These are phyloP conservation scores for Chytriomyces sp. DNA, from an alignment of 192 early-diverging fungal genomes.

Conservation along the genomic window DNA sequence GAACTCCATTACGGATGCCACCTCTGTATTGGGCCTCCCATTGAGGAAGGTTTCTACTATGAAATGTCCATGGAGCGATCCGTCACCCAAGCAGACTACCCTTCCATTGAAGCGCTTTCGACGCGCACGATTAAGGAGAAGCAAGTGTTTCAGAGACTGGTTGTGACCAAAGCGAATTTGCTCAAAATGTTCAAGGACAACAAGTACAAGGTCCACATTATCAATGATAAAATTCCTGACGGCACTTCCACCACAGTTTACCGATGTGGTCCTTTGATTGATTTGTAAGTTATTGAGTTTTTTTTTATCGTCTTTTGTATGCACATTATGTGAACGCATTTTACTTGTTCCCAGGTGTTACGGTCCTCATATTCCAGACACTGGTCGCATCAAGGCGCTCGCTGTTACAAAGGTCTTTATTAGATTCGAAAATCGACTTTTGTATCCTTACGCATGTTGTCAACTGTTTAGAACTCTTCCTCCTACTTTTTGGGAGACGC, in stretches of 20 bases:
- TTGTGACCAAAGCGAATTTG: slow-evolving; percentile 85
- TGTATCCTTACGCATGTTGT: background rate
- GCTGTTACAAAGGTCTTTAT: slow-evolving; percentile 76
- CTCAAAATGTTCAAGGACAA: slow-evolving; percentile 98
- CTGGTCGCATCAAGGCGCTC: slow-evolving; percentile 92
- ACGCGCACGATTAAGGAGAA: slow-evolving; percentile 91
- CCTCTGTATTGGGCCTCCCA: slow-evolving; percentile 94
- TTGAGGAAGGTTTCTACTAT: slow-evolving; percentile 96
- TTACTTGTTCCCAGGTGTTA: slow-evolving; percentile 52
- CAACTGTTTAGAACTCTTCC: slow-evolving; percentile 77
- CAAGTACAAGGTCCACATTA: slow-evolving; percentile 96
- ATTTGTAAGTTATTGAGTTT: slow-evolving; percentile 59
- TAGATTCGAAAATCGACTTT: background rate
- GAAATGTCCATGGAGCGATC: slow-evolving; percentile 86
- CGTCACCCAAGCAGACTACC: slow-evolving; percentile 85
- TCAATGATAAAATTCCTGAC: slow-evolving; percentile 89
- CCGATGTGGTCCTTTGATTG: slow-evolving; percentile 97
- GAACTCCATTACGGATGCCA: slow-evolving; percentile 98
- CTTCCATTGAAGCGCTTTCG: slow-evolving; percentile 84
- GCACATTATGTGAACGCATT: background rate
- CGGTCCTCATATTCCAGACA: slow-evolving; percentile 95
- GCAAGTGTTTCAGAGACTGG: slow-evolving; percentile 91
- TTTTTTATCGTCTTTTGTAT: background rate
- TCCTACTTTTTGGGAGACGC: slow-evolving; percentile 98
- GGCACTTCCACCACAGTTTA: slow-evolving; percentile 95